A percentile compares a stretch with the other conserved stretches of the same genome.
phyloP scores from a whole-genome alignment of 352 stramenopile genomes.

The Aphanomyces cochlioides region DNA sequence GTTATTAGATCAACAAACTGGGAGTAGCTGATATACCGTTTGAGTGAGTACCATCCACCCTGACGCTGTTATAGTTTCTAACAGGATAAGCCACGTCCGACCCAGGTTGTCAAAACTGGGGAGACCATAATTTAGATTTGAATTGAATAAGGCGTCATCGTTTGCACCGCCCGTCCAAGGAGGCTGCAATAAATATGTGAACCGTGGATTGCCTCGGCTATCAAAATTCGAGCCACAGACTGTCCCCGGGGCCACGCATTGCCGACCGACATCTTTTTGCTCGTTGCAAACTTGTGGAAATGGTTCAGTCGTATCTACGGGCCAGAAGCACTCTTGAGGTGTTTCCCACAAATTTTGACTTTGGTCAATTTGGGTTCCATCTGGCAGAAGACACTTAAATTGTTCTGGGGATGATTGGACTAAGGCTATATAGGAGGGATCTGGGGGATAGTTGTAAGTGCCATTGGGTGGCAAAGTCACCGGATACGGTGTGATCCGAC shows the following conservation, averaged over 20 bases:
- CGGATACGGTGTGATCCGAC: slow-evolving; percentile 64
- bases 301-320: slow-evolving; percentile 66
- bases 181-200: slow-evolving; percentile 38
- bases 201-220: slow-evolving; percentile 55
- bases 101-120: slow-evolving; percentile 87
- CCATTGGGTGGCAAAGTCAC: slow-evolving; percentile 41
- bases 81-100: slow-evolving; percentile 76
- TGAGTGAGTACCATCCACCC: slow-evolving; percentile 84
- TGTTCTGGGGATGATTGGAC: neutral
- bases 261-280: slow-evolving; percentile 19
- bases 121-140: slow-evolving; percentile 82
- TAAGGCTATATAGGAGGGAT: neutral
- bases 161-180: neutral
- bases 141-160: slow-evolving; percentile 43
- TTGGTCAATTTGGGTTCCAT: neutral
- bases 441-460: slow-evolving; percentile 7
- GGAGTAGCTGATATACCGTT: slow-evolving; percentile 35
- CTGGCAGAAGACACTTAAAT: neutral
- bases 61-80: slow-evolving; percentile 89
- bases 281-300: slow-evolving; percentile 55
- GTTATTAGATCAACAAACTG: neutral
- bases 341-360: slow-evolving; percentile 45
- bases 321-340: slow-evolving; percentile 84
- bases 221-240: slow-evolving; percentile 67
- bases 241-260: slow-evolving; percentile 17